phyloP scores from a whole-genome alignment of 371 early-diverging fungal species.

The Mucor plumbeus region DNA sequence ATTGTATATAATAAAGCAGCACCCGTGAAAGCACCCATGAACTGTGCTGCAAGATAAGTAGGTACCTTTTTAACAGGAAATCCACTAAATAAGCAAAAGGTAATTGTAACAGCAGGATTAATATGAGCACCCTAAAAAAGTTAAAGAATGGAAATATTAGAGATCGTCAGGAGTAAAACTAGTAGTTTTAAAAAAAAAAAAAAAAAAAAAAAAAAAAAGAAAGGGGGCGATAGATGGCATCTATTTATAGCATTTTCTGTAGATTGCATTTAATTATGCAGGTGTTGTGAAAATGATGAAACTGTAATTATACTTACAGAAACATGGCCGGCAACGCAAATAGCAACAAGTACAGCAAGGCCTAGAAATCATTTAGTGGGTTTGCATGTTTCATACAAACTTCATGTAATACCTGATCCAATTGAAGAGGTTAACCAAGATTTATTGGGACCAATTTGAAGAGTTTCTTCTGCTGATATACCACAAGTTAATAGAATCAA shows the following conservation, averaged over 20 bases:
- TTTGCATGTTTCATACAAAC: too few species aligned
- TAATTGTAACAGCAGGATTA: slow-evolving; percentile 80
- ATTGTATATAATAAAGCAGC: slow-evolving; percentile 69
- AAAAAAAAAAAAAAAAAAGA: neutral
- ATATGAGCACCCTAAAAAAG: slow-evolving; percentile 72
- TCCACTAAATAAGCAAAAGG: slow-evolving; percentile 71
- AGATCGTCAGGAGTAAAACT: slow-evolving; percentile 10
- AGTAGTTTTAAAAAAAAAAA: neutral
- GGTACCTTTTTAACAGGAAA: slow-evolving; percentile 71
- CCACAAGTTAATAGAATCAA: slow-evolving; percentile 74
- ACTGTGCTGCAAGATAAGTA: slow-evolving; percentile 66
- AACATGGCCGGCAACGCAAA: slow-evolving; percentile 75
- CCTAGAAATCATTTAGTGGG: slow-evolving; percentile 21
- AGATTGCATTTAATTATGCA: neutral
- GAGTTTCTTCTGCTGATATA: slow-evolving; percentile 60
- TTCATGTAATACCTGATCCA: slow-evolving; percentile 39
- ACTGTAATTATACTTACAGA: slow-evolving; percentile 61
- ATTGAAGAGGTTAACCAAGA: slow-evolving; percentile 48
- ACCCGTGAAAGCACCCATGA: slow-evolving; percentile 74
- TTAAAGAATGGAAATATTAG: neutral
- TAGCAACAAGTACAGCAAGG: slow-evolving; percentile 47
- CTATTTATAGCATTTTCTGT: slow-evolving; percentile 7
- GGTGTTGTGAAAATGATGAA: neutral
- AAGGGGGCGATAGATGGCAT: neutral
- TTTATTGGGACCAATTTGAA: slow-evolving; percentile 29